A percentile compares a stretch with the other conserved stretches of the same genome.
Evolutionary conservation across 345 rosid genomes (phyloP).

Genomic region (Populus alba): DNA sequence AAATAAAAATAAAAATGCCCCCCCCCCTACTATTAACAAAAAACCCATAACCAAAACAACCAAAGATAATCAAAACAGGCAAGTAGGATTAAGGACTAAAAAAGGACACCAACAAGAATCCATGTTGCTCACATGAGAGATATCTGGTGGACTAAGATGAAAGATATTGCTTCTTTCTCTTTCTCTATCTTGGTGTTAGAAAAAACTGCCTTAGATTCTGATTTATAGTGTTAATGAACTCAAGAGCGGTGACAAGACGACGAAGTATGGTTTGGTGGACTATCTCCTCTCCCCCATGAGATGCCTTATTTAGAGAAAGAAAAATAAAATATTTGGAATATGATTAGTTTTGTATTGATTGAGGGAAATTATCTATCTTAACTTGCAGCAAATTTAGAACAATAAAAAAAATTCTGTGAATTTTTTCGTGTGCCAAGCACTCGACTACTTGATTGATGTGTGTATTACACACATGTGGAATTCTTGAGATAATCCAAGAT

Average conservation of each 20-base stretch:
- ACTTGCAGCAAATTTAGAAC: neutral
- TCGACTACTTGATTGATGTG: too few species aligned
- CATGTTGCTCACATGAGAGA: neutral
- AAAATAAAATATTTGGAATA: neutral
- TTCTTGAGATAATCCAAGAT: too few species aligned
- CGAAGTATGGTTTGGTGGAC: neutral
- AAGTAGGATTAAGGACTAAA: neutral
- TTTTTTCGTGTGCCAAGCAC: neutral
- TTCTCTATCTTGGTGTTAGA: neutral
- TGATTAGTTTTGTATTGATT: neutral
- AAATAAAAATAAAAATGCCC: neutral
- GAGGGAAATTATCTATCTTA: neutral
- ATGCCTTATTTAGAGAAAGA: neutral
- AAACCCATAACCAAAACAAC: neutral
- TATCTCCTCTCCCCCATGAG: neutral
- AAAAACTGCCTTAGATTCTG: neutral
- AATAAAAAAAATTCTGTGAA: neutral
- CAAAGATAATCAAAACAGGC: neutral
- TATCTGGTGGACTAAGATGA: neutral
- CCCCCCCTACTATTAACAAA: neutral
- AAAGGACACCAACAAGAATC: neutral
- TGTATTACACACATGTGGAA: too few species aligned
- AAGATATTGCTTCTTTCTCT: neutral
- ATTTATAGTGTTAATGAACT: neutral
- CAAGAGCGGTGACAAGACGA: neutral